These are phyloP conservation scores for Margaritispora aquatica DNA, from an alignment of 495 filamentous ascomycete species.

Conservation along the genomic window DNA sequence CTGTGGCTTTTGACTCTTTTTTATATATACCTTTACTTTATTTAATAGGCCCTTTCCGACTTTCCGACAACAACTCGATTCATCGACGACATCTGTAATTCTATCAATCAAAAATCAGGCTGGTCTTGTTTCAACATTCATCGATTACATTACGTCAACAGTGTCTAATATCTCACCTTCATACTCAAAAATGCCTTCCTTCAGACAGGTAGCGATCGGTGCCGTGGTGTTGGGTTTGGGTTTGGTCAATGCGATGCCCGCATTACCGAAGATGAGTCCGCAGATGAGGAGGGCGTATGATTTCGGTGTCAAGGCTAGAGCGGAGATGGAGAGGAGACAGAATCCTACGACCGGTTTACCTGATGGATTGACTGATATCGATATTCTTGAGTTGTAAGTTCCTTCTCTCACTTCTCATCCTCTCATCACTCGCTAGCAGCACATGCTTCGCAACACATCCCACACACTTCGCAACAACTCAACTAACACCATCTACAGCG, in stretches of 20 bases:
- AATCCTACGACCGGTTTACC: constrained; percentile 41
- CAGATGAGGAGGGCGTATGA: constrained; percentile 37
- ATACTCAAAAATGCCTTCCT: constrained; percentile 30
- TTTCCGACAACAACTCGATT: constrained; percentile 18
- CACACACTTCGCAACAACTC: not conserved
- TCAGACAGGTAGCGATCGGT: constrained; percentile 32
- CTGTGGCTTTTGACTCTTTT: constrained; percentile 23
- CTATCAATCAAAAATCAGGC: no score
- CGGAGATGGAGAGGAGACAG: constrained; percentile 37
- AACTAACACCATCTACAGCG: constrained; percentile 13
- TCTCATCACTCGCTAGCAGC: not conserved
- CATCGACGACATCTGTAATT: no score
- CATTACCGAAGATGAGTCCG: constrained; percentile 35
- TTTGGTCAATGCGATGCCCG: constrained; percentile 38
- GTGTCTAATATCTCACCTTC: constrained; percentile 5
- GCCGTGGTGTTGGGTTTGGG: constrained; percentile 40
- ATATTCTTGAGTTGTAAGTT: constrained; percentile 67
- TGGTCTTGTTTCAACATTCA: constrained; percentile 31
- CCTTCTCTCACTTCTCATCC: not conserved
- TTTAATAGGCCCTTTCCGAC: constrained; percentile 35
- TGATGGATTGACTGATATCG: constrained; percentile 49
- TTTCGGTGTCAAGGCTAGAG: constrained; percentile 7
- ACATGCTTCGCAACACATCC: no score
- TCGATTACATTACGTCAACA: constrained; percentile 8
- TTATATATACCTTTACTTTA: constrained; percentile 34